A percentile compares a stretch with the other conserved stretches of the same genome.
phyloP scores from a whole-genome alignment of 2,329 filamentous ascomycete species.

The Clarireedia hainanense region DNA sequence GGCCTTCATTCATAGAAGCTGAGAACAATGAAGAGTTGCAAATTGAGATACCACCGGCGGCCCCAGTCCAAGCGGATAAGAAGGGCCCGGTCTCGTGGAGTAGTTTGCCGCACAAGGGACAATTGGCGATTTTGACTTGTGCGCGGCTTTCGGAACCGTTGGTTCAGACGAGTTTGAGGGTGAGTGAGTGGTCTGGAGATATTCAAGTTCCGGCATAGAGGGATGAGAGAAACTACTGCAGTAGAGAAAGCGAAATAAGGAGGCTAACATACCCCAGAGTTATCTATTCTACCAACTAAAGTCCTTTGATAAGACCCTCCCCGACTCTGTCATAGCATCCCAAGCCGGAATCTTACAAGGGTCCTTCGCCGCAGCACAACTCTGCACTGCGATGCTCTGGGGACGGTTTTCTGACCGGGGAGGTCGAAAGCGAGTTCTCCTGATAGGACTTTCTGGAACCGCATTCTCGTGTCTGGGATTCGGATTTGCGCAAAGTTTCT shows the following conservation, averaged over 20 bases:
- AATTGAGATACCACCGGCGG: conserved; percentile 14
- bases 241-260: background rate
- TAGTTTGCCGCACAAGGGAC: conserved; percentile 69
- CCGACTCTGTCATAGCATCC: conserved; percentile 45
- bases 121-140: conserved; percentile 70
- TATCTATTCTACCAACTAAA: conserved; percentile 70
- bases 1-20: conserved; percentile 19
- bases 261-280: conserved; percentile 43
- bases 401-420: conserved; percentile 53
- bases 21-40: conserved; percentile 24
- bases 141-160: conserved; percentile 77
- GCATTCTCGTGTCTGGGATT: conserved; percentile 59
- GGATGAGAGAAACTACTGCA: no score
- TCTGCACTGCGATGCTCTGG: conserved; percentile 63
- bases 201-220: no score
- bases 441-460: conserved; percentile 58
- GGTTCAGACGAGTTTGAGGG: conserved; percentile 57
- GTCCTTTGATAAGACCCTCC: conserved; percentile 42
- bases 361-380: conserved; percentile 59
- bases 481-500: conserved; percentile 57
- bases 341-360: conserved; percentile 64
- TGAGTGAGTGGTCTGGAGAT: background rate
- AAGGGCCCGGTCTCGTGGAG: conserved; percentile 52
- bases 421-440: conserved; percentile 50
- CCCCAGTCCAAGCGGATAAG: conserved; percentile 15